These are phyloP conservation scores for Eucalyptus virginea DNA, from an alignment of 345 rosid species.

Conservation along the genomic window DNA sequence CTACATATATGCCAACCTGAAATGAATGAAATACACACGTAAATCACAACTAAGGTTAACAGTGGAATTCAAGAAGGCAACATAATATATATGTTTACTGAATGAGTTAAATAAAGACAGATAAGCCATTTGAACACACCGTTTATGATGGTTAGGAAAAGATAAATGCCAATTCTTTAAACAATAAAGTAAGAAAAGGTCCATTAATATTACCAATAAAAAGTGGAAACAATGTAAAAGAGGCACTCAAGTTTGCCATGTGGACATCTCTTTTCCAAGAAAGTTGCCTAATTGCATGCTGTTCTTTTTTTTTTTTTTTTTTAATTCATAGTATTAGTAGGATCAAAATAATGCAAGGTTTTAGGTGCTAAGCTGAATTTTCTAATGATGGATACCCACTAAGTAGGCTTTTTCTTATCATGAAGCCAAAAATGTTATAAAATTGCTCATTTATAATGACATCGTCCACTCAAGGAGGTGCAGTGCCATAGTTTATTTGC, in stretches of 20 bases:
- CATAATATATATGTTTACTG: background rate
- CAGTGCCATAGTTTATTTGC: background rate
- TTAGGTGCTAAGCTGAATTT: background rate
- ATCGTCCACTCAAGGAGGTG: background rate
- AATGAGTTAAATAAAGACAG: background rate
- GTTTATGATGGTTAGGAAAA: background rate
- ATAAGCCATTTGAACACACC: background rate
- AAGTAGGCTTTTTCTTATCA: background rate
- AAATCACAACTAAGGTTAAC: background rate
- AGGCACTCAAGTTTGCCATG: background rate
- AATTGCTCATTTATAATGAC: background rate
- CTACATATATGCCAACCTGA: conserved; percentile 98
- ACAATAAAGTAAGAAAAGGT: background rate
- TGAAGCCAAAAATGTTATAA: background rate
- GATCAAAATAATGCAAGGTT: background rate
- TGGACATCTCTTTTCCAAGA: background rate
- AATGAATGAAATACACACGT: background rate
- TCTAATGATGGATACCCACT: background rate
- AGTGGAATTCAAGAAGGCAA: background rate
- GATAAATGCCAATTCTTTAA: background rate
- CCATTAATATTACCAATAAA: background rate
- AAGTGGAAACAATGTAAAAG: background rate
- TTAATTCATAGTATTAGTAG: background rate
- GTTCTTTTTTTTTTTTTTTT: background rate
- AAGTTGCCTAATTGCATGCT: background rate